Conservation (phyloP, 164 flowering plant species). For the Euptelea pleiosperma region DNA sequence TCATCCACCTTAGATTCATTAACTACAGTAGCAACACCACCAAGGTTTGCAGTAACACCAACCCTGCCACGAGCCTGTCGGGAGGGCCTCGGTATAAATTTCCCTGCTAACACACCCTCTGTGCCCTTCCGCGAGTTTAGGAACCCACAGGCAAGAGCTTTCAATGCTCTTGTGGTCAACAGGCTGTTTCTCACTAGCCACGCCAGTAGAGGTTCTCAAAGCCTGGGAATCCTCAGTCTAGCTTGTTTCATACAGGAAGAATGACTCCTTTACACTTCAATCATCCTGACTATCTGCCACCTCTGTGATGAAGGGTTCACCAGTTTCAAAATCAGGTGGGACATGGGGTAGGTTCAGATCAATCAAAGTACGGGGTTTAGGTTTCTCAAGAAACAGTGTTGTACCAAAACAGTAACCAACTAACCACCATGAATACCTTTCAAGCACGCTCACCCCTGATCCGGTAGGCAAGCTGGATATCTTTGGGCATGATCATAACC, state of each 20-base stretch:
- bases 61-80: slow-evolving; percentile 25
- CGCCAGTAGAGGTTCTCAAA: slow-evolving; percentile 12
- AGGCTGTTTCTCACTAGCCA: slow-evolving; percentile 49
- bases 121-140: slow-evolving; percentile 25
- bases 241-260: slow-evolving; percentile 9
- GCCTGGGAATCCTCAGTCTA: slow-evolving; percentile 8
- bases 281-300: slow-evolving; percentile 20
- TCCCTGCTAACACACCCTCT: slow-evolving; percentile 19
- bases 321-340: slow-evolving; percentile 32
- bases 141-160: slow-evolving; percentile 60
- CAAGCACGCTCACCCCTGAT: too few species aligned
- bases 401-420: slow-evolving; percentile 4
- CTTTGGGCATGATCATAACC: too few species aligned
- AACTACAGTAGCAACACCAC: slow-evolving; percentile 10
- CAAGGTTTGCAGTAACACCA: slow-evolving; percentile 15
- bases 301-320: slow-evolving; percentile 23
- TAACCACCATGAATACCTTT: too few species aligned
- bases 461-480: too few species aligned
- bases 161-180: slow-evolving; percentile 54
- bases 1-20: slow-evolving; percentile 27
- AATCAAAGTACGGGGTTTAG: slow-evolving; percentile 30
- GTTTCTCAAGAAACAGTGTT: slow-evolving; percentile 20
- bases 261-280: slow-evolving; percentile 9
- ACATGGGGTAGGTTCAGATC: slow-evolving; percentile 54
- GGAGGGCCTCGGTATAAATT: slow-evolving; percentile 27